Evolutionary conservation across 768 basidiomycete species (phyloP).

Genomic region (Clitopilus hobsonii): DNA sequence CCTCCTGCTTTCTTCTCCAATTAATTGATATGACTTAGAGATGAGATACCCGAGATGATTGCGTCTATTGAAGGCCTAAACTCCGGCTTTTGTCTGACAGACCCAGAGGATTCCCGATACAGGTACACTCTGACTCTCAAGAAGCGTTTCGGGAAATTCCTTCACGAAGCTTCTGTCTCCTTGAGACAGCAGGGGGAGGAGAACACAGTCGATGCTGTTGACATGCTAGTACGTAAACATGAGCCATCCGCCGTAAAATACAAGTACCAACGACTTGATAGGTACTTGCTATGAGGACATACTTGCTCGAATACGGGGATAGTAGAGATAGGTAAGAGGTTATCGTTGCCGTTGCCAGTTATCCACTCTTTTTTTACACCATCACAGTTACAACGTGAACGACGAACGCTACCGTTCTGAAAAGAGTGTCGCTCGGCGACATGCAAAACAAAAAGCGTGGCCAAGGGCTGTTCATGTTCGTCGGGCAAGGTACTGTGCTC

Average conservation of each 20-base stretch:
- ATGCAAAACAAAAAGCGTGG: slow-evolving; percentile 71
- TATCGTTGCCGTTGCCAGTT: not conserved
- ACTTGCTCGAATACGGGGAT: slow-evolving; percentile 73
- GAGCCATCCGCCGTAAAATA: too few species aligned
- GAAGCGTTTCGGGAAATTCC: slow-evolving; percentile 58
- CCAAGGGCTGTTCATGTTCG: slow-evolving; percentile 68
- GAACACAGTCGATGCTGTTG: slow-evolving; percentile 77
- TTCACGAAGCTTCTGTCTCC: slow-evolving; percentile 66
- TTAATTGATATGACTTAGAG: slow-evolving; percentile 29
- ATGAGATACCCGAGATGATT: slow-evolving; percentile 78
- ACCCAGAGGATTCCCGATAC: slow-evolving; percentile 61
- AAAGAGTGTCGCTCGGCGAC: slow-evolving; percentile 61
- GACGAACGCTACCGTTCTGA: slow-evolving; percentile 55
- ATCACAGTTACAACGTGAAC: slow-evolving; percentile 54
- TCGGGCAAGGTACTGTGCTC: slow-evolving; percentile 46
- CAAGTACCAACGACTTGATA: slow-evolving; percentile 17
- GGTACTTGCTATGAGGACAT: slow-evolving; percentile 67
- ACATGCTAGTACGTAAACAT: slow-evolving; percentile 56
- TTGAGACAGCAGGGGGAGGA: slow-evolving; percentile 73
- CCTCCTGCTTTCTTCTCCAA: not conserved
- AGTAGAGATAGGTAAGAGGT: slow-evolving; percentile 45
- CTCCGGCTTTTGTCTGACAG: slow-evolving; percentile 63
- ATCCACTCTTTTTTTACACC: not conserved
- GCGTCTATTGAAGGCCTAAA: slow-evolving; percentile 54
- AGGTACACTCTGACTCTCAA: slow-evolving; percentile 54